phyloP scores from a whole-genome alignment of 73 alveolate species.

The Breviolum minutum region DNA sequence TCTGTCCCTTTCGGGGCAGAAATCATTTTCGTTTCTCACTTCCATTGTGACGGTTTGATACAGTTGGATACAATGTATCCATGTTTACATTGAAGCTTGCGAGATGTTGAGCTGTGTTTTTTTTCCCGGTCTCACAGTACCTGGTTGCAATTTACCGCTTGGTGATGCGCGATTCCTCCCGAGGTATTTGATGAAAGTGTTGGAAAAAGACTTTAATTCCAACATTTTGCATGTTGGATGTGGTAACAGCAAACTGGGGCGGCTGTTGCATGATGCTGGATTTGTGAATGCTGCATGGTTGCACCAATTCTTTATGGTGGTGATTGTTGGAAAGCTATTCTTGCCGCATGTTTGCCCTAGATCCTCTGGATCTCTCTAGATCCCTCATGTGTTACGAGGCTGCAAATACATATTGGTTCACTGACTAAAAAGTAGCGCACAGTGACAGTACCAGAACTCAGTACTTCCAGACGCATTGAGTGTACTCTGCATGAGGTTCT shows the following conservation, averaged over 20 bases:
- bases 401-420: too few species aligned
- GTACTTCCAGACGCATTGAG: neutral
- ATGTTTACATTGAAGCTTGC: too few species aligned
- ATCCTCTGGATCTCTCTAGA: too few species aligned
- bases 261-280: constrained; percentile 48
- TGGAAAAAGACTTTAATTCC: neutral
- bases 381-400: too few species aligned
- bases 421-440: too few species aligned
- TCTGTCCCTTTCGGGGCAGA: too few species aligned
- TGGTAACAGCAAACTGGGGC: constrained; percentile 86
- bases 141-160: too few species aligned
- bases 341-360: neutral
- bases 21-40: too few species aligned
- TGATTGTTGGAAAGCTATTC: neutral
- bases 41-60: too few species aligned
- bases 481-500: neutral
- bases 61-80: too few species aligned
- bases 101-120: neutral
- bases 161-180: neutral
- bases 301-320: neutral
- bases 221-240: constrained; percentile 81
- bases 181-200: constrained; percentile 9
- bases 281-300: constrained; percentile 4
- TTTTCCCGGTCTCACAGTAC: neutral
- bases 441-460: neutral